Percentiles rank a stretch among this genome's conserved stretches.
phyloP scores from a whole-genome alignment of 129 eudicot genomes.

The Gnaphalium uliginosum region DNA sequence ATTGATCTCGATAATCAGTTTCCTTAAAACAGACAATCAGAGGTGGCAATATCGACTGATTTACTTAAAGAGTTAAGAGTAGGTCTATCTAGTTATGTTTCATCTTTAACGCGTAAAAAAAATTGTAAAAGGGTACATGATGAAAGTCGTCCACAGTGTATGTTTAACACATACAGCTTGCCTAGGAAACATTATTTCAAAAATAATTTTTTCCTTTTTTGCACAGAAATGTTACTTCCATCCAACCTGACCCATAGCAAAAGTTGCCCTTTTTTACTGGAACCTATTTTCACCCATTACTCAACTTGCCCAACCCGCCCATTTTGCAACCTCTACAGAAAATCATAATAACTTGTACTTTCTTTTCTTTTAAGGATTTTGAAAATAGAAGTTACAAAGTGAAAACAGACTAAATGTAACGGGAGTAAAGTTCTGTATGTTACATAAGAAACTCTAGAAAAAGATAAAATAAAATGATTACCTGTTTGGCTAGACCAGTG shows the following conservation, averaged over 20 bases:
- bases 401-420: not conserved
- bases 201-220: too few relatives aligned
- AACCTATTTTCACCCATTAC: not conserved
- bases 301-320: not conserved
- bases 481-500: slow-evolving; percentile 98
- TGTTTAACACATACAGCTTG: not conserved
- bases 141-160: not conserved
- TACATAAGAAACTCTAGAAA: not conserved
- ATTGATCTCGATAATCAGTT: not conserved
- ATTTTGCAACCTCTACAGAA: not conserved
- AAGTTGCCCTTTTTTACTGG: not conserved
- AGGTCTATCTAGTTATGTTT: too few relatives aligned
- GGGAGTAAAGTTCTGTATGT: not conserved
- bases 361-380: not conserved
- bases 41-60: too few relatives aligned
- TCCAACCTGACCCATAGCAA: not conserved
- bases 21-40: not conserved
- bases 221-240: too few relatives aligned
- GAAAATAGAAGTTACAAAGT: not conserved
- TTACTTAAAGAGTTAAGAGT: not conserved
- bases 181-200: too few relatives aligned
- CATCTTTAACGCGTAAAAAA: not conserved
- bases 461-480: slow-evolving; percentile 9
- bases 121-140: not conserved
- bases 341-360: not conserved